Percentiles rank a stretch among this genome's conserved stretches.
Conservation (phyloP, 2,329 filamentous ascomycete genomes). For the Camptophora hylomeconis region DNA sequence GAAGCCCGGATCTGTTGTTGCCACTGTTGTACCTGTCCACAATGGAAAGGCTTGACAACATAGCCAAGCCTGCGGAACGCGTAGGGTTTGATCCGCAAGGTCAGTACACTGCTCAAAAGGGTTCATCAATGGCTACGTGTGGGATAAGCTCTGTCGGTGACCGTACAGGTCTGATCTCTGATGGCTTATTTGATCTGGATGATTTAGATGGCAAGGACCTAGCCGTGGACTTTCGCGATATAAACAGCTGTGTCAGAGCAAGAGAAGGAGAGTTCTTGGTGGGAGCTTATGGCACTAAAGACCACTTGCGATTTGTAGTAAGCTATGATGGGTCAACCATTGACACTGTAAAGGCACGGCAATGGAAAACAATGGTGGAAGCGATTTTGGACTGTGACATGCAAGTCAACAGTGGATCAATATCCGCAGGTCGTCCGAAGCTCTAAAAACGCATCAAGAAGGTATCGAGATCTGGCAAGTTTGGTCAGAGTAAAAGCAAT, state of each 20-base stretch:
- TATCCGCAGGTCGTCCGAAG: neutral
- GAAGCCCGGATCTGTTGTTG: slow-evolving; percentile 11
- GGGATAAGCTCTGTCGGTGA: slow-evolving; percentile 15
- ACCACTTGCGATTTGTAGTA: slow-evolving; percentile 8
- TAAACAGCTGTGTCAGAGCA: slow-evolving; percentile 11
- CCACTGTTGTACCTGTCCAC: slow-evolving; percentile 12
- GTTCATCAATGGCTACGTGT: slow-evolving; percentile 9
- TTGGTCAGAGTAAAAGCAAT: no score
- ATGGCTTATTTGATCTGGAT: slow-evolving; percentile 9
- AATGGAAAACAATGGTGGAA: slow-evolving; percentile 14
- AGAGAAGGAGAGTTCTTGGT: slow-evolving; percentile 15
- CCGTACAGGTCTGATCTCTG: slow-evolving; percentile 9
- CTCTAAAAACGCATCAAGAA: no score
- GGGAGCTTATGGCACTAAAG: slow-evolving; percentile 10
- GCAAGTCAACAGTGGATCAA: no score
- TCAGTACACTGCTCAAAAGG: slow-evolving; percentile 6
- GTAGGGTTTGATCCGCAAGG: slow-evolving; percentile 12
- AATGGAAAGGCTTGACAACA: slow-evolving; percentile 10
- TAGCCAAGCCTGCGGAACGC: slow-evolving; percentile 2
- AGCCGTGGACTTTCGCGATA: slow-evolving; percentile 10
- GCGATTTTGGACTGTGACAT: slow-evolving; percentile 7
- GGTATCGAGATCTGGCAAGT: no score
- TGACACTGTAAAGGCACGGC: slow-evolving; percentile 8
- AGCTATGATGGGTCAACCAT: slow-evolving; percentile 14
- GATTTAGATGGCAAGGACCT: slow-evolving; percentile 4